Percentiles rank a stretch among this genome's conserved stretches.
Conservation (phyloP, 495 filamentous ascomycete species). For the Neurospora terricola region DNA sequence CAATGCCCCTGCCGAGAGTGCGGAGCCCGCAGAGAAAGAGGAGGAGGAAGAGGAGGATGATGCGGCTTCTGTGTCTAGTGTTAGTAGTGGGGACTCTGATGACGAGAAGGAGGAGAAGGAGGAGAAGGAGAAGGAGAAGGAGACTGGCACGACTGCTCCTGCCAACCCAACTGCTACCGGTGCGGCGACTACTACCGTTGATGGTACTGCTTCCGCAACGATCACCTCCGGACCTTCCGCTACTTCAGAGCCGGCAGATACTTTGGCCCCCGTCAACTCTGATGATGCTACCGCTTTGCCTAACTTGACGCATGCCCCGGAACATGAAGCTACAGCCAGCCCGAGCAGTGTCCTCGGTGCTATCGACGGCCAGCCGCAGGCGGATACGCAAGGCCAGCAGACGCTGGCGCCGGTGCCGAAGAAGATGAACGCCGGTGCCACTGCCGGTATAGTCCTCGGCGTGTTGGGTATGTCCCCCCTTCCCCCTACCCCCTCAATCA, state of each 20-base stretch:
- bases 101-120: slow-evolving; percentile 1
- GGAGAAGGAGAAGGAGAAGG: slow-evolving; percentile 34
- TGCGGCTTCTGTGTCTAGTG: background rate
- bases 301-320: background rate
- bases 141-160: background rate
- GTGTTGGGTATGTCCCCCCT: background rate
- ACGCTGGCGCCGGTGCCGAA: background rate
- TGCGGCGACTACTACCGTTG: background rate
- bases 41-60: background rate
- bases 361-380: background rate
- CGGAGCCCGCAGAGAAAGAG: background rate
- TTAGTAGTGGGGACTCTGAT: background rate
- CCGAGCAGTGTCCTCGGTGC: background rate
- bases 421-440: background rate
- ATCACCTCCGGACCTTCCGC: background rate
- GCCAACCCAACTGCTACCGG: background rate
- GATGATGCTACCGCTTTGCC: background rate
- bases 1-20: background rate
- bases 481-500: background rate
- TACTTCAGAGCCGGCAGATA: background rate
- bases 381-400: background rate
- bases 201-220: background rate
- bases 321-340: background rate
- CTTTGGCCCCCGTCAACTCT: background rate
- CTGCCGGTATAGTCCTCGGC: background rate